phyloP scores from a whole-genome alignment of 2,329 filamentous ascomycete genomes.

The Hypoxylon sp. region DNA sequence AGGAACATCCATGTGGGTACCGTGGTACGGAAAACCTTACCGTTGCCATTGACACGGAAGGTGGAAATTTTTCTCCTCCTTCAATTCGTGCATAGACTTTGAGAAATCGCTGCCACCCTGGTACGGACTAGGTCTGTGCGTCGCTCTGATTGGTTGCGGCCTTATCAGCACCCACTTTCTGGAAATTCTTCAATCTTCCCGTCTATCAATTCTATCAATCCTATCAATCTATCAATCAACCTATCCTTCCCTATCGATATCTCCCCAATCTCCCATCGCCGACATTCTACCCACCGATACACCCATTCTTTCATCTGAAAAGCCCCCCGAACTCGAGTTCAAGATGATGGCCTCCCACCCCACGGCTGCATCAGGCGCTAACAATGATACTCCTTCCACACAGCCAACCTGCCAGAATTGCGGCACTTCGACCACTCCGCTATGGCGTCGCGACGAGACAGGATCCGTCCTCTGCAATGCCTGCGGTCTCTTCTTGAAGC shows the following conservation, averaged over 20 bases:
- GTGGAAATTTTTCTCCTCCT: conserved; percentile 39
- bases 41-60: conserved; percentile 21
- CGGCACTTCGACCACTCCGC: conserved; percentile 91
- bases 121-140: conserved; percentile 29
- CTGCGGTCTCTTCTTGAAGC: conserved; percentile 96
- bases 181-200: conserved; percentile 45
- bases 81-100: conserved; percentile 30
- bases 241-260: conserved; percentile 45
- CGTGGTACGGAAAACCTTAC: conserved; percentile 18
- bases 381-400: conserved; percentile 70
- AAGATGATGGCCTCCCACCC: conserved; percentile 55
- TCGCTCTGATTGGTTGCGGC: conserved; percentile 31
- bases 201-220: conserved; percentile 41
- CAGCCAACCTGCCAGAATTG: conserved; percentile 99
- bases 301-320: conserved; percentile 34
- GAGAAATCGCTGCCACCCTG: conserved; percentile 28
- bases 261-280: conserved; percentile 32
- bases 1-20: neutral
- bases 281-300: conserved; percentile 29
- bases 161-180: conserved; percentile 46
- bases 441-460: conserved; percentile 97
- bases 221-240: conserved; percentile 39
- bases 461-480: conserved; percentile 98
- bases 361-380: conserved; percentile 63
- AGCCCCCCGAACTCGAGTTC: conserved; percentile 32